Evolutionary conservation across 257 asterid genomes (phyloP).

Genomic region (Solanum raphanifolium): DNA sequence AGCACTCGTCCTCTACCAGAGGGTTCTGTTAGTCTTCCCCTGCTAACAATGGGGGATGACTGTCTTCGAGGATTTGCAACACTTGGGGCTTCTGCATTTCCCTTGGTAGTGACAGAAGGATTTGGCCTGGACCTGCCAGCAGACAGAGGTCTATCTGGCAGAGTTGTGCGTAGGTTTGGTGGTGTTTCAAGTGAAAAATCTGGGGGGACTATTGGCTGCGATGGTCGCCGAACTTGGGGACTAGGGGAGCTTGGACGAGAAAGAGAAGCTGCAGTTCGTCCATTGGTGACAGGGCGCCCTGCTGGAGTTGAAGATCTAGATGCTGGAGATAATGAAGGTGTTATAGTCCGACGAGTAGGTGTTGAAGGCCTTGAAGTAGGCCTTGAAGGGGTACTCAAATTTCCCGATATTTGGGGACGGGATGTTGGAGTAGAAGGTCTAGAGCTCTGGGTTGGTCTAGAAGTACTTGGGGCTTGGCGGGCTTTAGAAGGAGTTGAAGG

Average conservation of each 20-base stretch:
- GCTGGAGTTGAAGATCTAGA: constrained; percentile 55
- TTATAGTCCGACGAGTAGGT: constrained; percentile 69
- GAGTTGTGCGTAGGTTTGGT: constrained; percentile 82
- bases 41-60: constrained; percentile 61
- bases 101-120: constrained; percentile 37
- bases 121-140: constrained; percentile 96
- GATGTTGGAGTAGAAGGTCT: constrained; percentile 98
- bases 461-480: constrained; percentile 42
- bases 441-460: constrained; percentile 67
- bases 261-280: constrained; percentile 42
- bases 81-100: constrained; percentile 40
- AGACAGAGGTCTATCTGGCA: constrained; percentile 88
- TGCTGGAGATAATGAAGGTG: constrained; percentile 48
- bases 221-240: constrained; percentile 58
- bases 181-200: constrained; percentile 94
- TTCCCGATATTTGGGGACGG: constrained; percentile 61
- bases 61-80: constrained; percentile 45
- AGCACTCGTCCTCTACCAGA: constrained; percentile 50
- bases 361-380: constrained; percentile 87
- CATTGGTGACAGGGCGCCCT: constrained; percentile 45
- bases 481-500: constrained; percentile 80
- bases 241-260: constrained; percentile 98
- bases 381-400: constrained; percentile 42
- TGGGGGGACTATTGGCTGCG: constrained; percentile 63
- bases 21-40: constrained; percentile 77